Evolutionary conservation across 495 filamentous ascomycete species (phyloP).

Genomic region (Hypoxylon cercidicola): DNA sequence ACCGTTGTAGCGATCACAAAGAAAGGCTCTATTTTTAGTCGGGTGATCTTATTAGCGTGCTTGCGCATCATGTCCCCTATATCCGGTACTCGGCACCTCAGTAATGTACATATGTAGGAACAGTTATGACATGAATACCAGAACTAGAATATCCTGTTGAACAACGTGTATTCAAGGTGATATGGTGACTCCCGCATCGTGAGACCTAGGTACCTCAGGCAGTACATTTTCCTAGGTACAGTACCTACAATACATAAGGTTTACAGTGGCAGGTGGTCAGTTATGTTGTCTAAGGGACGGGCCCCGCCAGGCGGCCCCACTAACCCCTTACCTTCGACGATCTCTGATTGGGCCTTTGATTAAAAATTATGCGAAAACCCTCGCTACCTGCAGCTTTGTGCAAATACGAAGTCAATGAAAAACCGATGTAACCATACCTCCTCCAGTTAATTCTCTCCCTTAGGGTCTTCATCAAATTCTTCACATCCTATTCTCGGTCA

Average conservation of each 20-base stretch:
- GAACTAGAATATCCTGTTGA: neutral
- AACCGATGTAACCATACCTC: slow-evolving; percentile 36
- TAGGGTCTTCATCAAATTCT: slow-evolving; percentile 39
- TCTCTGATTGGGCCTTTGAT: slow-evolving; percentile 40
- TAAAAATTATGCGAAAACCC: slow-evolving; percentile 38
- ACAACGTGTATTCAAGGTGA: no score
- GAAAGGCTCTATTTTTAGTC: slow-evolving; percentile 26
- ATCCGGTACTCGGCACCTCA: neutral
- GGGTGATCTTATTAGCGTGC: neutral
- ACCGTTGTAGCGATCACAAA: slow-evolving; percentile 4
- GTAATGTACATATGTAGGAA: no score
- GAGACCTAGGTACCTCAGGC: no score
- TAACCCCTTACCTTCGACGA: slow-evolving; percentile 34
- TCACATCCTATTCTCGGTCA: slow-evolving; percentile 39
- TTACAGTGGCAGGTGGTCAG: slow-evolving; percentile 16
- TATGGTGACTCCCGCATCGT: no score
- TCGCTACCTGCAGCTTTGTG: slow-evolving; percentile 39
- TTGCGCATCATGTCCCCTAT: slow-evolving; percentile 4
- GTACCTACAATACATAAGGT: no score
- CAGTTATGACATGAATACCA: no score
- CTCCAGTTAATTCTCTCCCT: slow-evolving; percentile 17
- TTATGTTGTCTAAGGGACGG: slow-evolving; percentile 40
- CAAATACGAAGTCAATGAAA: slow-evolving; percentile 40
- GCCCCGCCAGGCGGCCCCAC: slow-evolving; percentile 20
- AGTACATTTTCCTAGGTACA: no score